Base-by-base conservation (phyloP, 2,329 filamentous ascomycete genomes). In the Metarhizium robertsii region DNA sequence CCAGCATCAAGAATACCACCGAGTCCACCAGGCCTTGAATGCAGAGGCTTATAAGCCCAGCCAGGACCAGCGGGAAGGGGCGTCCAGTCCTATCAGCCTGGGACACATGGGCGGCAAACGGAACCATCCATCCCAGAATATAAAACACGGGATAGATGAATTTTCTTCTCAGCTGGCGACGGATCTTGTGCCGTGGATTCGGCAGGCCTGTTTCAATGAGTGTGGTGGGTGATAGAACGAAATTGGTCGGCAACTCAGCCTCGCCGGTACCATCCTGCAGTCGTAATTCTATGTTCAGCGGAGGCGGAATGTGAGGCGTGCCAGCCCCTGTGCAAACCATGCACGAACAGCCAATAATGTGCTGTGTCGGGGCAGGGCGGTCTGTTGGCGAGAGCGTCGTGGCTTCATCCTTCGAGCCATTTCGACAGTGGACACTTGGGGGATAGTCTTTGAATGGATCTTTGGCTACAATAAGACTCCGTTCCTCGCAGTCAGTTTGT, bases 91-190 rank as follows among this genome's bases (percentile, higher is more conserved):
- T 57, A 36, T 62, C 63, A 16, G 62, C 60, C 11, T 57, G 46
- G 52, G 84, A 69, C 52, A 83, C 75, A 66, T 91, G 85, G 2
- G 76, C 75, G 2, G 85, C 71, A 61, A 91, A 88, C 0, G 88
- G 88, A 7, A 88, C 71, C 3, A 87, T 70, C 88, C 88, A 92
- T 60, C 89, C 81, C 4, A 81, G 68, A 20, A 88, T 75, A 68
- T 92, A 92, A 4, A 87, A 79, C 18, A 86, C 66, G 0, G 88
- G 88, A 66, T 92, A 92, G 50, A 90, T 82, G 69, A 92, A 90
- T 18, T 91, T 75, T 34, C 87, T 79, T 36, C 85, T 80, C 2
- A 91, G 76, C 63, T 91, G 87, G 10, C 84, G 79, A 48, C 80
- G 78, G 57, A 88, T 84, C 56, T 79, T 80, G 16, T 77, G 72